Evolutionary conservation across 1,284 basidiomycete genomes (phyloP), one percentile per base, ranked within the genome.

Genomic region (Heterobasidion irregulare): DNA sequence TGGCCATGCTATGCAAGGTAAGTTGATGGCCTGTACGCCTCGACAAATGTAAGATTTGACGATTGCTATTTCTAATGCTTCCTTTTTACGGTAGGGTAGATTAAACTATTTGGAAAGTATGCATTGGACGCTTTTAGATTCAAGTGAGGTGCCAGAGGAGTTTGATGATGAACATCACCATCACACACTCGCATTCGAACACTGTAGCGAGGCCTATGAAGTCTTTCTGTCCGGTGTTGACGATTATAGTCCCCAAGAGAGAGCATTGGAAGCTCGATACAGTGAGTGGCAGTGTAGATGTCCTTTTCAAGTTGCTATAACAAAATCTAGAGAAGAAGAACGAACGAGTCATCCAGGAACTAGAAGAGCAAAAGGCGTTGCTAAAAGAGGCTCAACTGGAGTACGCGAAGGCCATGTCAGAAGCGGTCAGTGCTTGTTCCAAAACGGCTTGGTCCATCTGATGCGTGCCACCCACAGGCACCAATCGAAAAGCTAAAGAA

Each of bases 1-100:
- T 96, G 13, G 86, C 88, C 1, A 88, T 92, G 61, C 69, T 92
- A 59, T 84, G 84, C 63, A 86, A 84, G 73, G 92, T 91, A 57
- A 47, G 75, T 66, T 32, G 1, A 13, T 26, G 44, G 46, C 12
- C 33, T 36, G 6, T 38, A 12, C 19, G 36, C 7, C 26, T 26
- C 6, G 26, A 26, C 3, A 26, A 26, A 26, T 26, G 26, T 26
- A 26, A 44, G 8, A 36, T 50, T 8, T 53, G 52, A 8, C 26
- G 26, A 26, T 26, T 26, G 26, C 26, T 26, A 26, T 13, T 12
- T 8, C 32, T 50, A 13, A 6, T 8, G 5, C 16, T 46, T 46
- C 19, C 33, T 41, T 43, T 45, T 26, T 50, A 16, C 50, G 12
- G 18, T 57, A 70, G 70, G 65, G 64, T 13, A 75, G 79, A 53